These are phyloP conservation scores for Sarocladium oryzae DNA, from an alignment of 2,329 filamentous ascomycete genomes.

Conservation along the genomic window DNA sequence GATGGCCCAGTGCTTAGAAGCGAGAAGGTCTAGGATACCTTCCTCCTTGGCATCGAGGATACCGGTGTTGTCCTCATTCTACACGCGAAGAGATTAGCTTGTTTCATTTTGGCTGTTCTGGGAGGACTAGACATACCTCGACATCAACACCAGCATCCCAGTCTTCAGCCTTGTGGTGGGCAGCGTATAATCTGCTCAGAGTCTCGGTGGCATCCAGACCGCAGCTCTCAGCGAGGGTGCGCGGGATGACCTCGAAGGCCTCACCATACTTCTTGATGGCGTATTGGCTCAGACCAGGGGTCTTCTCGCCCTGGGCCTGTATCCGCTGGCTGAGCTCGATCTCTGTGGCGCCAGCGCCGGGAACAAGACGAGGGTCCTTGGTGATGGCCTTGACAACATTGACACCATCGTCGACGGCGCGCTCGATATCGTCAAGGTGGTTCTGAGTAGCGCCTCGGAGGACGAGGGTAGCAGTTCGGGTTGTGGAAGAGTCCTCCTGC, in stretches of 20 bases:
- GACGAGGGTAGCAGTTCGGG: constrained; percentile 88
- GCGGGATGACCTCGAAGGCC: constrained; percentile 93
- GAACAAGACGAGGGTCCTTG: constrained; percentile 82
- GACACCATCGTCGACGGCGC: constrained; percentile 94
- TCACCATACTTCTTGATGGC: constrained; percentile 97
- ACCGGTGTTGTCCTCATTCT: constrained; percentile 73
- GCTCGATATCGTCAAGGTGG: constrained; percentile 93
- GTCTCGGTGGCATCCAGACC: constrained; percentile 97
- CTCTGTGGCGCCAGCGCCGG: constrained; percentile 90
- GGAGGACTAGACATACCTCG: constrained; percentile 49
- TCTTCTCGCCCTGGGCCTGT: constrained; percentile 85
- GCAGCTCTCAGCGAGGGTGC: constrained; percentile 88
- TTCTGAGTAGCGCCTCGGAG: constrained; percentile 95
- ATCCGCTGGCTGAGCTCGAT: constrained; percentile 90
- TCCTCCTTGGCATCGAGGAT: constrained; percentile 79
- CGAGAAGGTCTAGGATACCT: constrained; percentile 86
- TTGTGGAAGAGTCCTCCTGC: constrained; percentile 79
- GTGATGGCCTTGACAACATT: constrained; percentile 99
- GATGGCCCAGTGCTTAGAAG: constrained; percentile 94
- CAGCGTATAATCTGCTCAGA: constrained; percentile 83
- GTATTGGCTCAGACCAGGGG: constrained; percentile 87
- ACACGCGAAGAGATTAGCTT: constrained; percentile 15
- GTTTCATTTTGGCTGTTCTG: not conserved
- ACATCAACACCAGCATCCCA: constrained; percentile 94
- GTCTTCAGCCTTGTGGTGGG: constrained; percentile 80